Evolutionary conservation across 2,329 filamentous ascomycete species (phyloP), one percentile per base, ranked within the genome.

Genomic region (Talaromyces albobiverticillius): DNA sequence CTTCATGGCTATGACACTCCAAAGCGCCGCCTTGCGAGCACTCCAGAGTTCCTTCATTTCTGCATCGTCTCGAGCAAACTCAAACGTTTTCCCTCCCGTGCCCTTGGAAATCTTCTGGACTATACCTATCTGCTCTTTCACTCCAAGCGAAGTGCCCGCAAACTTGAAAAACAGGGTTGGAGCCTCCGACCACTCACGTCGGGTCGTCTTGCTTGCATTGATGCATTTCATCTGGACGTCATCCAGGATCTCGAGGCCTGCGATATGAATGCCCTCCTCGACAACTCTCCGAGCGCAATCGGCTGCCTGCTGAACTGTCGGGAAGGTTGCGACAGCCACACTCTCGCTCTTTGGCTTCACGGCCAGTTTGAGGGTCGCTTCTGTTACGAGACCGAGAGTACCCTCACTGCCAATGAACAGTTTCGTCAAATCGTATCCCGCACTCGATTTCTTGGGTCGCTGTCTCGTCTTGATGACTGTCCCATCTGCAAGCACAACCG

Each of bases 351-450:
- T 84, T 1, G 92, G 91, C 67, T 86, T 87, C 22, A 90, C 87
- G 0, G 89, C 90, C 40, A 96, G 79, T 75, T 95, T 95, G 62
- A 96, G 78, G 2, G 87, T 92, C 4, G 91, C 92, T 76, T 96
- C 92, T 0, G 92, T 96, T 36, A 96, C 89, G 11, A 96, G 82
- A 8, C 92, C 92, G 1, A 96, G 83, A 1, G 92, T 96, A 46
- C 92, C 92, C 76, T 96, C 92, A 62, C 87, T 91, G 43, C 92
- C 92, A 70, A 96, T 88, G 71, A 96, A 94, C 56, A 95, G 82
- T 64, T 87, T 87, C 2, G 90, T 96, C 49, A 96, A 81, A 69
- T 96, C 91, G 73, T 96, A 96, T 23, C 92, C 92, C 29, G 92
- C 92, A 53, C 87, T 91, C 65, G 88, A 92, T 78, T 96, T 96